Evolutionary conservation across 2,329 filamentous ascomycete species (phyloP), one percentile per base, ranked within the genome.

Genomic region (Diaporthe helianthi): DNA sequence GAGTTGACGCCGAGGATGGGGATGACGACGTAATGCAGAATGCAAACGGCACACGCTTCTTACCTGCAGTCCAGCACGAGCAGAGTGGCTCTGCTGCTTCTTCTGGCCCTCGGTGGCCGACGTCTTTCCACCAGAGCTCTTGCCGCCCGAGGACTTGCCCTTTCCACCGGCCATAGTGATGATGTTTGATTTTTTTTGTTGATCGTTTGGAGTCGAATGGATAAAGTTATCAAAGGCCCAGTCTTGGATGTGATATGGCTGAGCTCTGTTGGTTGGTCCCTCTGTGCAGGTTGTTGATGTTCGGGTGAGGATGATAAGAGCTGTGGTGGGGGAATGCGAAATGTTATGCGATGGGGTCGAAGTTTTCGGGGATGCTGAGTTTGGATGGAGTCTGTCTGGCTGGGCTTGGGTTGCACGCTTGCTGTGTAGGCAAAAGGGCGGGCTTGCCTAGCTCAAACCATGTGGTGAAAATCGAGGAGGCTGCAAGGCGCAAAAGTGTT

Each of bases 81-180:
- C 93, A 77, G 94, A 97, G 86, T 97, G 94, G 84, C 96, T 97
- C 84, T 97, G 93, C 79, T 93, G 91, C 86, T 97, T 97, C 85
- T 92, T 93, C 80, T 90, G 84, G 67, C 87, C 87, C 74, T 90
- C 90, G 77, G 86, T 88, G n/a, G 65, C 83, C 71, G 84, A 84
- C 61, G 85, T 86, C 86, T 96, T 96, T 76, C 93, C 92, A 76
- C 93, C 93, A 69, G 92, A 87, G 80, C 84, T 94, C 90, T 97
- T 97, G 79, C 94, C 94, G 77, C 94, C 94, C 76, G 91, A 89
- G 73, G 90, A 93, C 86, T 94, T 97, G 87, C 94, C 94, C 88
- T 98, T 98, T 85, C 94, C 94, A 79, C 94, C 94, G 79, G 94
- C 82, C 87, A 89, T 89, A 83, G 80, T 83, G 67, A 49, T 47